A percentile compares a stretch with the other conserved stretches of the same genome.
Evolutionary conservation across 2,329 filamentous ascomycete species (phyloP).

Genomic region (Fusarium odoratissimum): DNA sequence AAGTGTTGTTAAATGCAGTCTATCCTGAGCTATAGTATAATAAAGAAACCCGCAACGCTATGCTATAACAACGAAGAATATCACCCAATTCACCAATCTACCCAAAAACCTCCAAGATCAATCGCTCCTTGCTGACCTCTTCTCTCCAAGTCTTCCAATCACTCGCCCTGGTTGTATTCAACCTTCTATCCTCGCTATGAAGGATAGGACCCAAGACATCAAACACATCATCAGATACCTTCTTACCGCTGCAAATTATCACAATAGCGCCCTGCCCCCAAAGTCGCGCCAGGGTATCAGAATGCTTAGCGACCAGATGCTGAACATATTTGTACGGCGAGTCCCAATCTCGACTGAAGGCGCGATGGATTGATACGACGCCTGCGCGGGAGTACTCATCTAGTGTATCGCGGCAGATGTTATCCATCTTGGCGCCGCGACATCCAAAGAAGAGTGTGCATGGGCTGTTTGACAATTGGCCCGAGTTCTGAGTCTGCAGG

Average conservation of each 20-base stretch:
- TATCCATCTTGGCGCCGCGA: not conserved
- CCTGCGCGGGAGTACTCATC: not conserved
- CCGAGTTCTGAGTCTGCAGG: not conserved
- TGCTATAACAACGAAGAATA: not conserved
- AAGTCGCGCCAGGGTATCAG: not conserved
- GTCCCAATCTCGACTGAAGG: not conserved
- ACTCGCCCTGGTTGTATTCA: not conserved
- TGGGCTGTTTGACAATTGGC: rapidly evolving
- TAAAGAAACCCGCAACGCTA: too few relatives aligned
- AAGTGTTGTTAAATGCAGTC: rapidly evolving
- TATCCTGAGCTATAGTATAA: not conserved
- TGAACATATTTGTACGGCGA: conserved; percentile 3
- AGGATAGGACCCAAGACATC: conserved; percentile 7
- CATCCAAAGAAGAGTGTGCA: conserved; percentile 2
- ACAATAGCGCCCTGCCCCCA: conserved; percentile 15
- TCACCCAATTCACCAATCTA: not conserved
- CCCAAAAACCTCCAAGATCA: conserved; percentile 13
- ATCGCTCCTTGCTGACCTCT: not conserved
- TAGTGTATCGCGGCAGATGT: not conserved
- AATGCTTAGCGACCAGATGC: not conserved
- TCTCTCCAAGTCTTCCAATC: conserved; percentile 1
- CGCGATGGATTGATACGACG: not conserved
- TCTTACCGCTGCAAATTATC: conserved; percentile 15
- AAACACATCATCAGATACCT: conserved; percentile 8
- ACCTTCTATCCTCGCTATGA: not conserved